Base-by-base conservation (phyloP, 176 grass and related monocot species). In the Juncus inflexus region DNA sequence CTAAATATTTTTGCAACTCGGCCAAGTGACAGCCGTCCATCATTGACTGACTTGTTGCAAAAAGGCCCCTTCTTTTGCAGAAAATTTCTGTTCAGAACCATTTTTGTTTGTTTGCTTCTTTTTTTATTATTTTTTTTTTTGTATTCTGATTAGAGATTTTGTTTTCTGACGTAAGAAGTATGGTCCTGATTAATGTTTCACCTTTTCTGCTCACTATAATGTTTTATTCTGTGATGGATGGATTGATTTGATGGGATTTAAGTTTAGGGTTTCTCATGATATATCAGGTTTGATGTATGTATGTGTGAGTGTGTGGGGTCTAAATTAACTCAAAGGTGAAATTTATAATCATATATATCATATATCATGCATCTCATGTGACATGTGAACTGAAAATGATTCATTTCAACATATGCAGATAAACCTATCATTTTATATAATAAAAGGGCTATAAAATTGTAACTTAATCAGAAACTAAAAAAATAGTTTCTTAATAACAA, bases 261-360 rank as follows among this genome's bases (percentile, higher is more conserved):
- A 71, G 57, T 42, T 71, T 71, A 71, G 67, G 9, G 51, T 5
- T 42, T 15, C 40, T 58, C n/a, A 55, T 71, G 63, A 75, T 65
- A 47, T 47, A 47, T 47, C 43, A 47, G 43, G 43, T 47, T 47
- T 47, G 43, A 47, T 47, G 43, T 72, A 84, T n/a, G 60, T 71
- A 85, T 61, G 68, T 82, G 74, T 73, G 69, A 58, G 64, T 64
- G 74, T 83, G 79, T 64, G 58, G 64, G 37, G 57, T 69, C 64
- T 75, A 72, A 79, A 74, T 79, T 62, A 66, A 83, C 84, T 52
- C 47, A 68, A 63, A 77, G 76, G 8, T 55, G 36, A 62, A 68
- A 1, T 28, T 28, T 28, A 28, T 28, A 28, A 28, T 28, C 19
- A 28, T 28, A 28, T 28, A 28, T 28, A 28, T 28, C 19, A 1